phyloP scores from a whole-genome alignment of 2,329 filamentous ascomycete genomes.

The Penicillium janthinellum region DNA sequence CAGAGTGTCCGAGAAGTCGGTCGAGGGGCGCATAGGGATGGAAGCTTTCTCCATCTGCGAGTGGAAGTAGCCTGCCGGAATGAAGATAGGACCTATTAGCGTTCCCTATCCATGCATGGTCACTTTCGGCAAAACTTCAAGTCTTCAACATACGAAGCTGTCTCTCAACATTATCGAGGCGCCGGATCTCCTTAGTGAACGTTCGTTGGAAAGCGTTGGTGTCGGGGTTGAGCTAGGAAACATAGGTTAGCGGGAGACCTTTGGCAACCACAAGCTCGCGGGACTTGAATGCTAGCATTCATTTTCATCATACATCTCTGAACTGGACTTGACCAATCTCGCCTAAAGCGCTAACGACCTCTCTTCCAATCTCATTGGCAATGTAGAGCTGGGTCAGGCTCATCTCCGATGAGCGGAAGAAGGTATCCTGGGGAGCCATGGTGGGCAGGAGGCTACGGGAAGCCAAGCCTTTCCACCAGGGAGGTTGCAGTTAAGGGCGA shows the following conservation, averaged over 20 bases:
- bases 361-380: conserved; percentile 96
- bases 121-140: not conserved
- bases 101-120: conserved; percentile 5
- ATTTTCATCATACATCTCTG: conserved; percentile 85
- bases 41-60: conserved; percentile 91
- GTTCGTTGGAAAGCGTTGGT: conserved; percentile 94
- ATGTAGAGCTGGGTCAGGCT: conserved; percentile 99
- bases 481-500: conserved; percentile 6
- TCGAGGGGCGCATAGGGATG: conserved; percentile 84
- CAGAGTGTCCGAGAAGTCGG: conserved; percentile 84
- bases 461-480: conserved; percentile 27
- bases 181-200: conserved; percentile 95
- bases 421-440: conserved; percentile 78
- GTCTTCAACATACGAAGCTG: conserved; percentile 76
- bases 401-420: conserved; percentile 99
- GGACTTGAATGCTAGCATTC: conserved; percentile 7
- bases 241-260: conserved; percentile 20
- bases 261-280: conserved; percentile 3
- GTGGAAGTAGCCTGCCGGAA: conserved; percentile 78
- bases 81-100: conserved; percentile 1
- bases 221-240: conserved; percentile 79
- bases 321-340: conserved; percentile 97
- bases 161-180: conserved; percentile 96
- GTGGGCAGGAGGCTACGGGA: conserved; percentile 29
- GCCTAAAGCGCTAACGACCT: conserved; percentile 93